Evolutionary conservation across 1,284 basidiomycete genomes (phyloP).

Genomic region (Puccinia polysora): DNA sequence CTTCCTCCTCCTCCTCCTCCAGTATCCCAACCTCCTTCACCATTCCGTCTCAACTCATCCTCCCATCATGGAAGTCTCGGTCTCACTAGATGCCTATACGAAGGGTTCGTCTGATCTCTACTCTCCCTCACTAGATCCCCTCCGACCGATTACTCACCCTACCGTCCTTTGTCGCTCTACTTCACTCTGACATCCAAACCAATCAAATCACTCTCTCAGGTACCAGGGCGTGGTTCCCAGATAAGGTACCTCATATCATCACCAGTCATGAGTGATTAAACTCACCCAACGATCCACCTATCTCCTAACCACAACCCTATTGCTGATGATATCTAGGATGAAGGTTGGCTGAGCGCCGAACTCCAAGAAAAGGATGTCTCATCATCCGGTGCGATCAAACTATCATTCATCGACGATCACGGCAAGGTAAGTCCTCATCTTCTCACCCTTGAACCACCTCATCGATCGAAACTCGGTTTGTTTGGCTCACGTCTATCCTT

Average conservation of each 20-base stretch:
- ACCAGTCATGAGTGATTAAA: not conserved
- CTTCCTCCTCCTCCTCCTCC: not conserved
- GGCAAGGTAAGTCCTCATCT: conserved; percentile 63
- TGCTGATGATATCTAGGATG: conserved; percentile 56
- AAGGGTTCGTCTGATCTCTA: conserved; percentile 45
- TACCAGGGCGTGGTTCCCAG: conserved; percentile 65
- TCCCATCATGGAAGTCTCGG: conserved; percentile 37
- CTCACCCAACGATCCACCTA: not conserved
- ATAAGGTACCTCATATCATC: no score
- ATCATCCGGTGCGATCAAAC: conserved; percentile 65
- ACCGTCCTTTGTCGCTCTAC: not conserved
- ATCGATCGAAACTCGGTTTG: no score
- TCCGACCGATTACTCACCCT: conserved; percentile 10
- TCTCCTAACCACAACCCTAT: not conserved
- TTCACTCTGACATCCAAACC: conserved; percentile 13
- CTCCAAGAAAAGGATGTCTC: conserved; percentile 58
- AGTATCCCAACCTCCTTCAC: not conserved
- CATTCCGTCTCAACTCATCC: not conserved
- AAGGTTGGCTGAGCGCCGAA: conserved; percentile 85
- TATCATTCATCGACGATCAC: conserved; percentile 75
- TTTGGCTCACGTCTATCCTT: not conserved
- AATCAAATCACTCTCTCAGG: conserved; percentile 46
- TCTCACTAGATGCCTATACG: conserved; percentile 37
- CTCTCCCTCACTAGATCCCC: conserved; percentile 37
- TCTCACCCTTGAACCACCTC: no score